phyloP scores from a whole-genome alignment of 176 grass and related monocot species.

The Rhynchospora breviuscula region DNA sequence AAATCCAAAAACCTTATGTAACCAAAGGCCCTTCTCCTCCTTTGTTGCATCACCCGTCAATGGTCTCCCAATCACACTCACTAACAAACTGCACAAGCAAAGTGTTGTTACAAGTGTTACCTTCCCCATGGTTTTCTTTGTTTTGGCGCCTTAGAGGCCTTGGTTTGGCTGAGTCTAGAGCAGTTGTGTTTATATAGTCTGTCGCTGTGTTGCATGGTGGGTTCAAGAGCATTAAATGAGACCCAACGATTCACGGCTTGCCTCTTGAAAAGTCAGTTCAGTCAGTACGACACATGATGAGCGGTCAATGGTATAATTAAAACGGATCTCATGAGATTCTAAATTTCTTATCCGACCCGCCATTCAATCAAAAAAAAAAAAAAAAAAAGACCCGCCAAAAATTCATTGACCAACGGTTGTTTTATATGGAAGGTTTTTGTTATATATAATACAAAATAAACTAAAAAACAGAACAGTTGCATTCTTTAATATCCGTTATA shows the following conservation, averaged over 20 bases:
- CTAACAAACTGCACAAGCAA: slow-evolving; percentile 42
- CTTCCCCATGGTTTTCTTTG: slow-evolving; percentile 24
- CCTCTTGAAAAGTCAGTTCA: neutral
- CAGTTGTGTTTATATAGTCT: slow-evolving; percentile 13
- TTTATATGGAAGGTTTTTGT: neutral
- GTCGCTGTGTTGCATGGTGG: neutral
- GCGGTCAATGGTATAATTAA: neutral
- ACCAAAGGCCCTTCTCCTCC: slow-evolving; percentile 43
- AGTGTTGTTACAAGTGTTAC: slow-evolving; percentile 36
- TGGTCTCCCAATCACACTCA: slow-evolving; percentile 40
- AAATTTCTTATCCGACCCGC: neutral
- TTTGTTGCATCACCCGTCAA: slow-evolving; percentile 2
- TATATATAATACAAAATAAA: too few relatives aligned
- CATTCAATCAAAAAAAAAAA: too few relatives aligned
- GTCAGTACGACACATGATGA: slow-evolving; percentile 8
- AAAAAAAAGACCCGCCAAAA: neutral
- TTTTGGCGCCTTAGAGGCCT: slow-evolving; percentile 8
- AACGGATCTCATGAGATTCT: neutral
- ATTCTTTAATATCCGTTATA: too few relatives aligned
- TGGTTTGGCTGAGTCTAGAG: neutral
- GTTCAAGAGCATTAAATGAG: slow-evolving; percentile 4
- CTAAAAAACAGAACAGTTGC: too few relatives aligned
- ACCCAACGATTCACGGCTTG: slow-evolving; percentile 11
- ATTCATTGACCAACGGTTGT: neutral
- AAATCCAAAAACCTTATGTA: slow-evolving; percentile 54